A percentile compares a stretch with the other conserved stretches of the same genome.
These are phyloP conservation scores for Moesziomyces parantarcticus DNA, from an alignment of 1,284 basidiomycete genomes.

Conservation along the genomic window DNA sequence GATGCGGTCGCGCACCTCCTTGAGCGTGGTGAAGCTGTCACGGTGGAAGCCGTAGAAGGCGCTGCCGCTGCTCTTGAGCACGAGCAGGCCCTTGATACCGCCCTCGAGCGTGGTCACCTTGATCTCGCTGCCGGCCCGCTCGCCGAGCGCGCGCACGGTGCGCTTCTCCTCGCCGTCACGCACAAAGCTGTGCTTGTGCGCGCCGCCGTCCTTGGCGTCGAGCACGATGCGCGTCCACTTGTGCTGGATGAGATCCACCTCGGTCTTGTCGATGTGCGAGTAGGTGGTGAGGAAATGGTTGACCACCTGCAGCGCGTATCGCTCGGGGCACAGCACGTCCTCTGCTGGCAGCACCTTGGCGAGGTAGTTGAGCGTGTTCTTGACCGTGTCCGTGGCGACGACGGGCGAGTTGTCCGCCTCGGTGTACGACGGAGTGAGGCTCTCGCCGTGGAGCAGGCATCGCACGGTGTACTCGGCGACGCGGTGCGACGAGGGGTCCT, in stretches of 20 bases:
- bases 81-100: constrained; percentile 68
- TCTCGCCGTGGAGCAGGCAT: constrained; percentile 53
- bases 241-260: constrained; percentile 81
- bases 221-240: constrained; percentile 85
- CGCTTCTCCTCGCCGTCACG: constrained; percentile 91
- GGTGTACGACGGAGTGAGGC: constrained; percentile 51
- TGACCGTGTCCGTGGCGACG: constrained; percentile 73
- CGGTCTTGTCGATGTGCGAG: constrained; percentile 76
- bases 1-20: constrained; percentile 61
- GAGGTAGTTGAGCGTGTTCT: constrained; percentile 83
- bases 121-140: constrained; percentile 69
- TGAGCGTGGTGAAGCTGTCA: constrained; percentile 88
- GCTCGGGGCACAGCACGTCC: constrained; percentile 73
- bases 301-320: constrained; percentile 86
- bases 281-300: constrained; percentile 87
- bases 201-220: constrained; percentile 66
- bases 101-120: constrained; percentile 41
- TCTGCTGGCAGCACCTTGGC: constrained; percentile 43
- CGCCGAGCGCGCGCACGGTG: constrained; percentile 75
- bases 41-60: constrained; percentile 83
- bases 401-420: constrained; percentile 57
- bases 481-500: constrained; percentile 48
- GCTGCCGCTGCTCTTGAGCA: constrained; percentile 89
- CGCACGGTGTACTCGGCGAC: constrained; percentile 59
- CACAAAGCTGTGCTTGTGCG: constrained; percentile 84